Base-by-base conservation (phyloP, 2,329 filamentous ascomycete genomes). In the Monosporascus sp. region DNA sequence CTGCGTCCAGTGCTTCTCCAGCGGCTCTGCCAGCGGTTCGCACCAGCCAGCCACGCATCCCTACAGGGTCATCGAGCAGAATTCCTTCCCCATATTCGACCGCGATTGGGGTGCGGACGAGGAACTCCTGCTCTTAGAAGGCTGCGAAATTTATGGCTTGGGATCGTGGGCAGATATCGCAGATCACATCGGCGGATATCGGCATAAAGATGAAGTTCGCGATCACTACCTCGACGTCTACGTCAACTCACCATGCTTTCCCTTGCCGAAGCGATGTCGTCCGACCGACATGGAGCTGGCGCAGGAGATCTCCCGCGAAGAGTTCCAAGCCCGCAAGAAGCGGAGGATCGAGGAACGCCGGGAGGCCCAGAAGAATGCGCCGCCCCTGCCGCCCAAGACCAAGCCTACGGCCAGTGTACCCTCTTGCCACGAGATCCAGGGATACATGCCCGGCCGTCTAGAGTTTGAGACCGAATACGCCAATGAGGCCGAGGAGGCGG, bases 151-250 rank as follows among this genome's bases (percentile, higher is more conserved):
- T 54, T 99, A 99, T 67, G 94, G 94, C 0, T 77, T 99, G 49
- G 94, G 94, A 3, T 97, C 93, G 22, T 99, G 94, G 93, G 90
- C 92, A 39, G 94, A 99, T 66, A 95, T 99, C 57, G 92, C 94
- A 38, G 93, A 99, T 70, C 94, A 99, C 70, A 97, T 99, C 63
- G 94, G 94, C 50, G 94, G 94, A 11, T 97, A 92, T 67, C 85
- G 94, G 53, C 86, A 87, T 60, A 97, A 96, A 69, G 93, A 97
- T 62, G 94, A 99, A 72, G 94, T 97, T 36, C 86, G 90, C 57
- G 89, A 97, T 60, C 94, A 99, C 70, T 99, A 99, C 70, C 83
- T 94, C 60, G 78, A 87, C 56, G 93, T 89, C 17, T 99, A 95
- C 62, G 80, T 99, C 59, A 79, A 96, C 53, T 95, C 90, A 50